Evolutionary conservation across 257 asterid genomes (phyloP).

Genomic region (Perilla frutescens): DNA sequence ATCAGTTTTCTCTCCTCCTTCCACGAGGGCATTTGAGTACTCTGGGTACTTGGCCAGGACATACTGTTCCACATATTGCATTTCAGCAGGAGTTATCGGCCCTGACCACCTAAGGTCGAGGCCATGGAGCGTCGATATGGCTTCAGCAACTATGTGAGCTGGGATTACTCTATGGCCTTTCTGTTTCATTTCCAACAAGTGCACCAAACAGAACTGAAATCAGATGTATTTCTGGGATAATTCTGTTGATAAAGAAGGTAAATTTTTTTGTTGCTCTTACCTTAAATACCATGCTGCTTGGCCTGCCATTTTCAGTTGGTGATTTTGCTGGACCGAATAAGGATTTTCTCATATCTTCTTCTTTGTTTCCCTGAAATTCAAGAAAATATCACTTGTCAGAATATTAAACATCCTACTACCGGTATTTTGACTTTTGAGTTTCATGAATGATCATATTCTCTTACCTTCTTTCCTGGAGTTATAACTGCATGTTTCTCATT

Average conservation of each 20-base stretch:
- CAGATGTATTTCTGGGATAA: neutral
- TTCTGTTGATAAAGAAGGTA: neutral
- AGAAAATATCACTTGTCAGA: neutral
- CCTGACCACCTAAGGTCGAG: slow-evolving; percentile 94
- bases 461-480: slow-evolving; percentile 45
- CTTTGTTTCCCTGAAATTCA: slow-evolving; percentile 47
- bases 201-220: neutral
- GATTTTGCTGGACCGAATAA: slow-evolving; percentile 45
- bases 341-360: slow-evolving; percentile 58
- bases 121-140: slow-evolving; percentile 86
- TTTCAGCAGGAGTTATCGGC: slow-evolving; percentile 82
- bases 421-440: neutral
- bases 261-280: slow-evolving; percentile 38
- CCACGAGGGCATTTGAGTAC: slow-evolving; percentile 75
- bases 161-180: slow-evolving; percentile 71
- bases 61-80: slow-evolving; percentile 81
- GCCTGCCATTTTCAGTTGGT: slow-evolving; percentile 64
- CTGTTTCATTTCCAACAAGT: slow-evolving; percentile 42
- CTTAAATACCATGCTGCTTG: slow-evolving; percentile 87
- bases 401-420: neutral
- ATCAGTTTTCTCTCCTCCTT: slow-evolving; percentile 75
- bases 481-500: slow-evolving; percentile 34
- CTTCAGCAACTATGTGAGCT: slow-evolving; percentile 87
- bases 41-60: slow-evolving; percentile 86
- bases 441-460: slow-evolving; percentile 15